These are phyloP conservation scores for Triticum dicoccoides DNA, from an alignment of 176 grass and related monocot genomes.

Conservation along the genomic window DNA sequence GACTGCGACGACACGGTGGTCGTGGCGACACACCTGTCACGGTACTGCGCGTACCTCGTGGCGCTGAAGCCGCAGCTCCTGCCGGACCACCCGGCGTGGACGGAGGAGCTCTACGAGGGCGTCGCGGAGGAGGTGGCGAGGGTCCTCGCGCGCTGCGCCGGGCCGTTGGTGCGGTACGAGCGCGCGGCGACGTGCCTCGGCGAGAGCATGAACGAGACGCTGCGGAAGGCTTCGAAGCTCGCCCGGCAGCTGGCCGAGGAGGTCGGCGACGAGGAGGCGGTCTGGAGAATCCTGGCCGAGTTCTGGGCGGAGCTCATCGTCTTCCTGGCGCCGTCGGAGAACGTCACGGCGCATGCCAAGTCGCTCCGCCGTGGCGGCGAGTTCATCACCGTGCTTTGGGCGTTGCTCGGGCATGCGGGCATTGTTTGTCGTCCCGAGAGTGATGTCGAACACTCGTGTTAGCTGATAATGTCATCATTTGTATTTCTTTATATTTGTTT, in stretches of 20 bases:
- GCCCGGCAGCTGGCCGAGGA: constrained; percentile 39
- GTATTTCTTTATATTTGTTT: neutral
- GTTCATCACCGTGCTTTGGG: constrained; percentile 52
- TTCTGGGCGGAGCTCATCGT: constrained; percentile 45
- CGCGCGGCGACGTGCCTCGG: constrained; percentile 28
- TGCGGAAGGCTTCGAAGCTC: constrained; percentile 41
- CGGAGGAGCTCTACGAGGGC: constrained; percentile 40
- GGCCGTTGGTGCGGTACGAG: constrained; percentile 35
- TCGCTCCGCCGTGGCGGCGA: constrained; percentile 40
- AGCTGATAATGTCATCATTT: neutral
- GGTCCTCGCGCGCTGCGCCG: constrained; percentile 36
- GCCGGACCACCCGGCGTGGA: constrained; percentile 43
- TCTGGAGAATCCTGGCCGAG: constrained; percentile 40
- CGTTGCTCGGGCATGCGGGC: constrained; percentile 45
- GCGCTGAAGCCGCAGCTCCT: constrained; percentile 33
- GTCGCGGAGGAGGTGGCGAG: constrained; percentile 41
- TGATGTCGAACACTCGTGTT: neutral
- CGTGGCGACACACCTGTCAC: constrained; percentile 25
- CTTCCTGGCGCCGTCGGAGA: constrained; percentile 46
- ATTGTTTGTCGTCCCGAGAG: constrained; percentile 23
- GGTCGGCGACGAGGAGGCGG: neutral
- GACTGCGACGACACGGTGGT: neutral
- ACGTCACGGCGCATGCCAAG: constrained; percentile 28
- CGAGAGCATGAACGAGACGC: constrained; percentile 37
- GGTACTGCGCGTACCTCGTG: constrained; percentile 48